Base-by-base conservation (phyloP, 345 rosid genomes). In the Microcos paniculata region DNA sequence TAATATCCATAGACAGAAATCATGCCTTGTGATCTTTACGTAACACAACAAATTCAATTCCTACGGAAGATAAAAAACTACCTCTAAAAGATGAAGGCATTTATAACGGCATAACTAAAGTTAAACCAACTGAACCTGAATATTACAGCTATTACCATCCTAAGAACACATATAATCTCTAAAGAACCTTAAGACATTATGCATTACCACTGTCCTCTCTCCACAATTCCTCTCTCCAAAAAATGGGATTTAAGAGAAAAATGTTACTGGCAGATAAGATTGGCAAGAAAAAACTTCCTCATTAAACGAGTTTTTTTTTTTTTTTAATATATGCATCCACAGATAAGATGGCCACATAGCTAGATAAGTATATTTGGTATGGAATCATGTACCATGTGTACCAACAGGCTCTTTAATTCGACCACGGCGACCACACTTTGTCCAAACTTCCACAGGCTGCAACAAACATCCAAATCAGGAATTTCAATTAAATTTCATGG, bases 401-500 rank as follows among this genome's bases (percentile, higher is more conserved):
- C 98, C 99, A 48, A 93, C 85, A 75, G 97, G 99, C 83, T 96
- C 98, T 92, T 84, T 96, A 46, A 96, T 80, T 15, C 96, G 94
- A 79, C 97, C 98, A 72, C 96, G 96, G 1, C 88, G 89, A 45
- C 97, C 96, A 1, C 89, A 85, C 79, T 96, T 96, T 8, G 92
- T 84, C 90, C 90, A 91, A 57, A 93, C 96, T 85, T 96, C 98
- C 12, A 96, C 94, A 68, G 96, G 99, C 98, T 95, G 87, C 82
- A 87, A 72, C 59, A 33, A n/a, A 51, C 62, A 61, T 49, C 57
- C 66, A 61, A 58, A 52, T 42, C 38, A 76, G 66, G 55, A 69
- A 79, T 64, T 52, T 61, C 62, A 64, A 75, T 43, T 18, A 65
- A 24, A 28, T 61, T 52, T 51, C 3, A 49, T 26, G 23, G 14